Base-by-base conservation (phyloP, 164 flowering plant genomes). In the Chimonanthus salicifolius region DNA sequence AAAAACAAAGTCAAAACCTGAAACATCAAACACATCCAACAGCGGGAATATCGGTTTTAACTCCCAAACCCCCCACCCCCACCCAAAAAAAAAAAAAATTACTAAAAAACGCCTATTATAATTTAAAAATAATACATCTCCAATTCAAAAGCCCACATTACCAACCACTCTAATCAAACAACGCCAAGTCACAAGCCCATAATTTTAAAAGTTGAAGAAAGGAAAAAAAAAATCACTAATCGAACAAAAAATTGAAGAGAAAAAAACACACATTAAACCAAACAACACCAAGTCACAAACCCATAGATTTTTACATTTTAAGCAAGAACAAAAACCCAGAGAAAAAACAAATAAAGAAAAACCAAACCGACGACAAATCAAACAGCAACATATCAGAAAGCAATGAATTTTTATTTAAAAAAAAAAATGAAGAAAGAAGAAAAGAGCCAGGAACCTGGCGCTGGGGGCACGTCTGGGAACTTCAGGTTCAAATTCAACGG, bases 401-500 rank as follows among this genome's bases (percentile, higher is more conserved):
- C 16, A 13, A 54, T 10, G 21, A 20, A 45, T 44, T 2, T 33
- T 33, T 33, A 47, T 44, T 8, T 50, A 72, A 11, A 9, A 49
- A n/a, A n/a, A n/a, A 33, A 47, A 67, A 15, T 33, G 9, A 62
- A 1, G 16, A 13, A 54, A 13, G 16, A 15, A 2, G 11, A 54
- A 54, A 58, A 6, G 18, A 64, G 2, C 58, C 50, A 65, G 80
- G 46, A 8, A 94, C 97, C 98, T 94, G 15, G 98, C 98, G 82
- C 97, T 94, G 46, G 98, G 98, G 72, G 97, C 85, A 77, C 92
- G 85, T 71, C 90, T 74, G 74, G 92, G 92, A 4, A 94, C 94
- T 63, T 90, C 97, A 46, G 89, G 95, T 78, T 94, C 92, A 64
- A 91, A 90, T 81, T 94, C 98, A 49, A 84, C 97, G 62, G n/a